Evolutionary conservation across 202 grass and related monocot species (phyloP).

Genomic region (Carex sylvatica): DNA sequence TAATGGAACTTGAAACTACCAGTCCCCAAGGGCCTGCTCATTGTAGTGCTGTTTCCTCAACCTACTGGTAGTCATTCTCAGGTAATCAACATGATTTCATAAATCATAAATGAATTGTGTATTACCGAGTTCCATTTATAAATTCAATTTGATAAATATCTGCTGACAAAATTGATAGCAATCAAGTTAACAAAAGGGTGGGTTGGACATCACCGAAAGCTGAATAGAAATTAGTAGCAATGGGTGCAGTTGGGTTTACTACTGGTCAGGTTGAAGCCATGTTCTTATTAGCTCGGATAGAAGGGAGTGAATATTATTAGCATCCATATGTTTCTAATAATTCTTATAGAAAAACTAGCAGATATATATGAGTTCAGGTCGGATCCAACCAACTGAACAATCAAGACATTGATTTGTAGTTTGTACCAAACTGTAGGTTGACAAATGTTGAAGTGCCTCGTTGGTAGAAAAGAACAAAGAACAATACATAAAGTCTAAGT

Average conservation of each 20-base stretch:
- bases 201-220: neutral
- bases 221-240: neutral
- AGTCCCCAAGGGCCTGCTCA: neutral
- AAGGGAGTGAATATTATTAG: neutral
- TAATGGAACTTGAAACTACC: neutral
- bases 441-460: neutral
- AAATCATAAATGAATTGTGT: neutral
- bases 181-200: neutral
- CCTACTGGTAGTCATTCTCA: neutral
- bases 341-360: neutral
- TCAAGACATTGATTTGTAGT: neutral
- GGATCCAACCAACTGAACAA: too few species aligned
- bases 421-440: neutral
- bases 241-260: neutral
- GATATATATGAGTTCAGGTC: neutral
- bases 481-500: constrained; percentile 16
- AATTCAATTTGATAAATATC: neutral
- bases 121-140: too few species aligned
- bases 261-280: neutral
- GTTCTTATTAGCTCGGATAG: neutral
- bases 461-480: constrained; percentile 4
- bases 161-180: neutral
- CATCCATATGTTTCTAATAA: neutral
- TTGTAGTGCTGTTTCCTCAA: neutral
- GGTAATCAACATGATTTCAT: neutral